These are phyloP conservation scores for Phytophthora sojae DNA, from an alignment of 352 stramenopile genomes.

Conservation along the genomic window DNA sequence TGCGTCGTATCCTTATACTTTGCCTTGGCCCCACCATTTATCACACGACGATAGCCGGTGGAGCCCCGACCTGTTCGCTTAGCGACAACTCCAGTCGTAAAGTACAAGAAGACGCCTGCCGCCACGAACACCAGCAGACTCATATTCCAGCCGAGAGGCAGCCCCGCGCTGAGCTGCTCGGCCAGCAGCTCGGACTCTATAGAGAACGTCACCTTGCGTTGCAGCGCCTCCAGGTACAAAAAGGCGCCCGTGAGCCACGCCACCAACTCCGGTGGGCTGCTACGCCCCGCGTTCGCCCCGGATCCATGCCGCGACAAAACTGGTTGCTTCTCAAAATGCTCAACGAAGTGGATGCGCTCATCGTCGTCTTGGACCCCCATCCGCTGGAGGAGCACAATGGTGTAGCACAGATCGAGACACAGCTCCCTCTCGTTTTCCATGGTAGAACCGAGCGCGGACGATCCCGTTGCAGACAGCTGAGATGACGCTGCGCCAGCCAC, in stretches of 20 bases:
- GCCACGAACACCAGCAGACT: slow-evolving; percentile 66
- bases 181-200: slow-evolving; percentile 72
- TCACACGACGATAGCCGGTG: slow-evolving; percentile 46
- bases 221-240: slow-evolving; percentile 68
- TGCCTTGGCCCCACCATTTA: slow-evolving; percentile 42
- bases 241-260: slow-evolving; percentile 78
- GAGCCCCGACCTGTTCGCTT: slow-evolving; percentile 22
- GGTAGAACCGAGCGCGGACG: not conserved
- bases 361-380: slow-evolving; percentile 62
- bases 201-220: slow-evolving; percentile 60
- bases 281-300: slow-evolving; percentile 3
- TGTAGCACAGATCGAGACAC: slow-evolving; percentile 74
- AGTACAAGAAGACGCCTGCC: slow-evolving; percentile 61
- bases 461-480: not conserved
- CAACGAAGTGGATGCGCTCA: slow-evolving; percentile 63
- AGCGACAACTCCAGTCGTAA: slow-evolving; percentile 41
- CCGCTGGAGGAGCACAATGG: slow-evolving; percentile 64
- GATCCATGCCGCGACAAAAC: slow-evolving; percentile 22
- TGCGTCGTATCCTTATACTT: slow-evolving; percentile 59
- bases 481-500: slow-evolving; percentile 6
- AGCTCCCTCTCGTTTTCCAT: slow-evolving; percentile 31
- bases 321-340: slow-evolving; percentile 47
- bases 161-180: slow-evolving; percentile 67
- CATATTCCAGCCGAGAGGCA: slow-evolving; percentile 75
- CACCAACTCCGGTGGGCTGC: slow-evolving; percentile 41